Evolutionary conservation across 345 rosid species (phyloP).

Genomic region (Camelina neglecta): DNA sequence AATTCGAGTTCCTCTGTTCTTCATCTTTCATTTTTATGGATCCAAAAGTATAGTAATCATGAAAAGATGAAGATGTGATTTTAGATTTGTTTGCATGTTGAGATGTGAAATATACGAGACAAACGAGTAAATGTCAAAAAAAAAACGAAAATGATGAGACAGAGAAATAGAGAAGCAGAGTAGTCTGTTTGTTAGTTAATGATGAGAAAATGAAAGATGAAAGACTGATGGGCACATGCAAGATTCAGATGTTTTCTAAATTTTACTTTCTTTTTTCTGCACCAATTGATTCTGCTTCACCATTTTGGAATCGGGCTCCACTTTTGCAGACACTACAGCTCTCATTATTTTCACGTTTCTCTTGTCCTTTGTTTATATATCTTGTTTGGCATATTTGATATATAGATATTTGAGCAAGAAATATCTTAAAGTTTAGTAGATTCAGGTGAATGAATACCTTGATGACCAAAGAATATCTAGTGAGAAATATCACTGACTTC

Average conservation of each 20-base stretch:
- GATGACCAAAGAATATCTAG: constrained; percentile 8
- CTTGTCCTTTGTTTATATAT: background rate
- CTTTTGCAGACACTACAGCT: constrained; percentile 17
- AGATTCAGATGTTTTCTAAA: constrained; percentile 42
- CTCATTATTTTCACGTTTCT: constrained; percentile 30
- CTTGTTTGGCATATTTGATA: background rate
- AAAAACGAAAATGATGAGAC: constrained; percentile 38
- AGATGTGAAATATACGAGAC: constrained; percentile 36
- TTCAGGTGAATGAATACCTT: constrained; percentile 5
- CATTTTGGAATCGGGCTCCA: constrained; percentile 39
- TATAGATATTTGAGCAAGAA: constrained; percentile 10
- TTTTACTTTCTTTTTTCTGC: constrained; percentile 25
- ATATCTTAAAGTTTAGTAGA: background rate
- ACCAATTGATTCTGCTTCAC: constrained; percentile 44
- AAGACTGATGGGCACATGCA: constrained; percentile 48
- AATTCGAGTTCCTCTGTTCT: constrained; percentile 1
- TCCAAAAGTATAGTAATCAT: constrained; percentile 1
- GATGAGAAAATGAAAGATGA: constrained; percentile 42
- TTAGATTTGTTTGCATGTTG: constrained; percentile 31
- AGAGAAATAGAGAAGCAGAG: constrained; percentile 31
- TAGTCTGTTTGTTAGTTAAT: constrained; percentile 38
- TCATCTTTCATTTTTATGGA: constrained; percentile 8
- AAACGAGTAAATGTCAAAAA: constrained; percentile 37
- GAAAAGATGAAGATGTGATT: constrained; percentile 19
- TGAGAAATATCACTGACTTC: constrained; percentile 13